phyloP scores from a whole-genome alignment of 768 basidiomycete genomes.

The Fomitopsis pulvina region DNA sequence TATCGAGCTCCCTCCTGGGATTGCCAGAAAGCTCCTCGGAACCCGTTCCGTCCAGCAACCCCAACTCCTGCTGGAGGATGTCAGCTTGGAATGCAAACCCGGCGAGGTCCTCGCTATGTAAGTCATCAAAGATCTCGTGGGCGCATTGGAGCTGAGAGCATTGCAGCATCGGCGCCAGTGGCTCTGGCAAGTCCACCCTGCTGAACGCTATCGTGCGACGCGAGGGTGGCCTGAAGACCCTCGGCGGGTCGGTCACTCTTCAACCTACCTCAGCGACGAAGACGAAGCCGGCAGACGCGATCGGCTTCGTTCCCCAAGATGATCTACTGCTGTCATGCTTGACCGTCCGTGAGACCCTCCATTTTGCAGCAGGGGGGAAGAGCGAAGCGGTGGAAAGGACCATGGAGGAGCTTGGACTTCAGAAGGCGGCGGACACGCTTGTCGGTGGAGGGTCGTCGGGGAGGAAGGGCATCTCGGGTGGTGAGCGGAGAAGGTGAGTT shows the following conservation, averaged over 20 bases:
- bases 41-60: too few relatives aligned
- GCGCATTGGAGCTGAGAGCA: too few relatives aligned
- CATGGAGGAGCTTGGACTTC: conserved; percentile 30
- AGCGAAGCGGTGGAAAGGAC: background rate
- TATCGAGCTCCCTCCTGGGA: too few relatives aligned
- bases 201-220: conserved; percentile 7
- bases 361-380: background rate
- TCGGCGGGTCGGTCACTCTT: conserved; percentile 1
- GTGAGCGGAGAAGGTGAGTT: conserved; percentile 23
- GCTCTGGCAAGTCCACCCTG: conserved; percentile 11
- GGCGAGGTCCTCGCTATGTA: too few relatives aligned
- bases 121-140: too few relatives aligned
- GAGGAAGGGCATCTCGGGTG: conserved; percentile 41
- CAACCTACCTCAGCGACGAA: background rate
- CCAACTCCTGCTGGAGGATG: too few relatives aligned
- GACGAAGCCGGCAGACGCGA: conserved; percentile 9
- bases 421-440: conserved; percentile 34
- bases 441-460: conserved; percentile 32
- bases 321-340: conserved; percentile 34
- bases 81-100: too few relatives aligned
- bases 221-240: conserved; percentile 5
- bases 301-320: conserved; percentile 35
- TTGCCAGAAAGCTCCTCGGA: too few relatives aligned
- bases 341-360: conserved; percentile 4
- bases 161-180: background rate